Evolutionary conservation across 169 alveolate species (phyloP).

Genomic region (Prorocentrum cordatum): DNA sequence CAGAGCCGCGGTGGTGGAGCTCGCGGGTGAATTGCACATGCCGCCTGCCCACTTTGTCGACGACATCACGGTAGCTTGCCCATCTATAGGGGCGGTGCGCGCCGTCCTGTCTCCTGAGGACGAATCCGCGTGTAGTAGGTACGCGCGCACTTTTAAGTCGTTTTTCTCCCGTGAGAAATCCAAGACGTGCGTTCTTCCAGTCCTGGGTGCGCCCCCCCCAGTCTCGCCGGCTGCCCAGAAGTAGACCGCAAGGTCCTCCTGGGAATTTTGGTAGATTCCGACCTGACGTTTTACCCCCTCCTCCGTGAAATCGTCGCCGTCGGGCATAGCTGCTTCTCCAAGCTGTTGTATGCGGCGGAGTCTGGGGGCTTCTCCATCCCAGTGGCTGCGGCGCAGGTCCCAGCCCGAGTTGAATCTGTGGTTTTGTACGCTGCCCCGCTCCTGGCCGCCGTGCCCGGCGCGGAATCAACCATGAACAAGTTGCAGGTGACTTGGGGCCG

Average conservation of each 20-base stretch:
- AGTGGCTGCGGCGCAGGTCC: not conserved
- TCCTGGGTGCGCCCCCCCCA: not conserved
- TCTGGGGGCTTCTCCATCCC: not conserved
- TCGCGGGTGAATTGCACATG: too few relatives aligned
- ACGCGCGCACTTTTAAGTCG: not conserved
- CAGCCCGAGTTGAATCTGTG: not conserved
- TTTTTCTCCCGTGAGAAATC: not conserved
- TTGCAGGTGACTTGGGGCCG: constrained; percentile 7
- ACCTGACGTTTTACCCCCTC: not conserved
- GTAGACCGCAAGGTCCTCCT: not conserved
- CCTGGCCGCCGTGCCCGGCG: constrained; percentile 2
- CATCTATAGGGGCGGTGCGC: not conserved
- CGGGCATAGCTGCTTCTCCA: not conserved
- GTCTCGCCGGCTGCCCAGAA: not conserved
- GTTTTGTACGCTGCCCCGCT: not conserved
- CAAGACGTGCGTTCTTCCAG: not conserved
- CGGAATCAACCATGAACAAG: not conserved
- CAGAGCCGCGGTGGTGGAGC: too few relatives aligned
- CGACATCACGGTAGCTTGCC: not conserved
- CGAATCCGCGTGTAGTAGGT: not conserved
- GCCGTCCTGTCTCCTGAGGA: not conserved
- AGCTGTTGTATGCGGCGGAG: not conserved
- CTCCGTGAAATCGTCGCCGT: not conserved
- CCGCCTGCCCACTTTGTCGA: too few relatives aligned
- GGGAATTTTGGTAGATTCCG: not conserved